Base-by-base conservation (phyloP, 2,329 filamentous ascomycete species). In the Penicillium hesseltinei region DNA sequence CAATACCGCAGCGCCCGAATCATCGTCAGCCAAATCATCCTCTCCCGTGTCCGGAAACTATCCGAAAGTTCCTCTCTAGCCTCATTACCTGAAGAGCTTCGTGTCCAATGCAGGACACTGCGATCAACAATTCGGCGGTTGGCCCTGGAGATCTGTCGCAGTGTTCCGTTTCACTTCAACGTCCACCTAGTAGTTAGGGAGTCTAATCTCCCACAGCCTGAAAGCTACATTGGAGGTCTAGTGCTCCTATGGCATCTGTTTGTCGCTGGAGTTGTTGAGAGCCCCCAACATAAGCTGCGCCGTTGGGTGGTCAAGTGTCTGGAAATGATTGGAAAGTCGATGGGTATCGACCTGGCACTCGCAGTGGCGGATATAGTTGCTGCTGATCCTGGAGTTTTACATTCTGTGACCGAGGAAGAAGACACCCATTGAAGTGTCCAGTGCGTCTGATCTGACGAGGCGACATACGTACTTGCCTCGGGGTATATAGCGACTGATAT, bases 1-100 rank as follows among this genome's bases (percentile, higher is more conserved):
- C 80, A 86, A 62, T 85, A 82, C 62, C 82, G 85, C 25, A 85
- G 82, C 77, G 77, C 78, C 7, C 80, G 82, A n/a, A 80, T 85
- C 25, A 69, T 86, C 10, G 66, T 80, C 17, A 81, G 78, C 65
- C 78, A 84, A 59, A 74, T 78, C 42, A 77, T 87, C 13, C 68
- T 73, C 2, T 65, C 60, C 17, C 69, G 65, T 15, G 64, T 74
- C 27, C 58, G 63, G 11, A 60, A 66, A 50, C 59, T 74, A 7
- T 66, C 66, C 5, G 51, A 62, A 27, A 59, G 58, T 6, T 65
- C 66, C 17, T 60, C 66, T 5, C 51, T 58, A 5, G 54, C 54
- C 33, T 59, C 60, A 2, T 51, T 68, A 7, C 68, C 73, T 3
- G 63, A 62, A 13, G 72, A 74, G 33, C 68, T 75, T 19, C 65